Conservation (phyloP, 441 rosid genomes). For the Aleurites moluccanus region DNA sequence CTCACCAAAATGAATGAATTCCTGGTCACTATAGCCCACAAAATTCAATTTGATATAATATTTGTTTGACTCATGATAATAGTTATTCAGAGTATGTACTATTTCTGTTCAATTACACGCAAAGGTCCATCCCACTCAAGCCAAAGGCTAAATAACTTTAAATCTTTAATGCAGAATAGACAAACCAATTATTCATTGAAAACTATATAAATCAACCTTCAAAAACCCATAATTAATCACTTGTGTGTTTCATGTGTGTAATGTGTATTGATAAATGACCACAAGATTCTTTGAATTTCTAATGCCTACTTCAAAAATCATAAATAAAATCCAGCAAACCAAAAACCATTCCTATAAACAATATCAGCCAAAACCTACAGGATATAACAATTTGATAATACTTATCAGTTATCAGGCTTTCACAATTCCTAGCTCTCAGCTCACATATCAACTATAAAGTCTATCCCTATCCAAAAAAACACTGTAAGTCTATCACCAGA, state of each 20-base stretch:
- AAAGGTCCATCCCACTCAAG: not conserved
- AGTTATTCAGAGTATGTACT: not conserved
- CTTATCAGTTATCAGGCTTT: not conserved
- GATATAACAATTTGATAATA: not conserved
- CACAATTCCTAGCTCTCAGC: not conserved
- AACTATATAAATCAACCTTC: not conserved
- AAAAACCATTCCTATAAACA: not conserved
- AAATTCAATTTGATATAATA: not conserved
- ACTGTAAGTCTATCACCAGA: not conserved
- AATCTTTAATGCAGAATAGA: not conserved
- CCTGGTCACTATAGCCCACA: not conserved
- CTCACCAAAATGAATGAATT: not conserved
- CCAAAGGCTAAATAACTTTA: not conserved
- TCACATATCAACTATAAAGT: not conserved
- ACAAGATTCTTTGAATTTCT: not conserved
- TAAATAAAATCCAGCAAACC: not conserved
- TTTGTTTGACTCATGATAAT: not conserved
- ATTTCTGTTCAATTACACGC: not conserved
- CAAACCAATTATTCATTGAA: not conserved
- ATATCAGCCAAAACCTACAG: not conserved
- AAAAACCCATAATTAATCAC: not conserved
- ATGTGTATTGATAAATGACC: too few species aligned
- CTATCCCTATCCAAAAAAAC: not conserved
- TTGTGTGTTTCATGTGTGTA: not conserved
- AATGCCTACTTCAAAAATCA: not conserved